Percentiles rank a stretch among this genome's conserved stretches.
Evolutionary conservation across 768 basidiomycete genomes (phyloP).

Genomic region (Pleurotus cornucopiae): DNA sequence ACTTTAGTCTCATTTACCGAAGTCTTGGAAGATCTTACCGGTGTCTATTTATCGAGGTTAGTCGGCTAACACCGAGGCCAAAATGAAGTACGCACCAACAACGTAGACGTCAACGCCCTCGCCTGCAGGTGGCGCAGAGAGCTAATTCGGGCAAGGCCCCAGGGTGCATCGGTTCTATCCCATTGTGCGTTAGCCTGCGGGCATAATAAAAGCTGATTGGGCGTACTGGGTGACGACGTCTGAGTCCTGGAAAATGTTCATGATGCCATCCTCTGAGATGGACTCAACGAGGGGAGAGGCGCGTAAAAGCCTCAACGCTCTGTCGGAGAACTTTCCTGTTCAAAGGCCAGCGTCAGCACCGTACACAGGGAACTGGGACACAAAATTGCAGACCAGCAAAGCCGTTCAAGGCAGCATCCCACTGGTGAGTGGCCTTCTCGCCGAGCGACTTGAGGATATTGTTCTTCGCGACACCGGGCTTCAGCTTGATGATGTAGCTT

Average conservation of each 20-base stretch:
- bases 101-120: slow-evolving; percentile 31
- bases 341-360: not conserved
- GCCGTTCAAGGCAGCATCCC: slow-evolving; percentile 17
- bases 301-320: slow-evolving; percentile 20
- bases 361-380: not conserved
- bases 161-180: slow-evolving; percentile 25
- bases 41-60: slow-evolving; percentile 6
- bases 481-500: slow-evolving; percentile 19
- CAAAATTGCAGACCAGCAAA: slow-evolving; percentile 16
- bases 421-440: slow-evolving; percentile 9
- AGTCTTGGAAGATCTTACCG: slow-evolving; percentile 12
- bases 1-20: too few species aligned
- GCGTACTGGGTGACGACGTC: slow-evolving; percentile 2
- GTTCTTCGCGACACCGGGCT: slow-evolving; percentile 12
- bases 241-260: slow-evolving; percentile 14
- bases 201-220: not conserved
- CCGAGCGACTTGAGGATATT: slow-evolving; percentile 7
- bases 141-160: slow-evolving; percentile 26
- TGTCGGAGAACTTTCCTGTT: slow-evolving; percentile 16
- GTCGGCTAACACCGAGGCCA: not conserved
- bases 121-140: slow-evolving; percentile 22
- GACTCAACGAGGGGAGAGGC: slow-evolving; percentile 21
- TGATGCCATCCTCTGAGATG: slow-evolving; percentile 26
- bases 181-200: not conserved
- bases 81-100: slow-evolving; percentile 23